Evolutionary conservation across 1,284 basidiomycete species (phyloP).

Genomic region (Calocybe gambosa): DNA sequence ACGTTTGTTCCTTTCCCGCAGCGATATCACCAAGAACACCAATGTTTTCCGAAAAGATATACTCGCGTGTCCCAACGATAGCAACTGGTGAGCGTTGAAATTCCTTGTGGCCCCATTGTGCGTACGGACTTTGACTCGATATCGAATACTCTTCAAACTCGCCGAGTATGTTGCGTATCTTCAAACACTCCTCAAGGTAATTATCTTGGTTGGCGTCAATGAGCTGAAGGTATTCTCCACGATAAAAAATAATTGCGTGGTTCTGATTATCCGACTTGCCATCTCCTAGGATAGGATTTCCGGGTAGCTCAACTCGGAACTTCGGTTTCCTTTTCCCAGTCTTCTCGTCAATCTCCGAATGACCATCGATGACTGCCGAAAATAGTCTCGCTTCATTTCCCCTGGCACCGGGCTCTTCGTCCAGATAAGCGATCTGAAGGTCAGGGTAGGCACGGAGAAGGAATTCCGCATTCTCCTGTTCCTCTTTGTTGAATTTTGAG

Average conservation of each 20-base stretch:
- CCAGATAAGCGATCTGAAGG: slow-evolving; percentile 96
- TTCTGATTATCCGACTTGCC: slow-evolving; percentile 99
- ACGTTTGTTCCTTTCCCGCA: slow-evolving; percentile 99
- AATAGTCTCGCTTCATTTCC: slow-evolving; percentile 89
- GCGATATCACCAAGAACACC: slow-evolving; percentile 99
- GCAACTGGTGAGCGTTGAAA: slow-evolving; percentile 91
- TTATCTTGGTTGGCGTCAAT: slow-evolving; percentile 99
- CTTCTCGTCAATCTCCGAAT: slow-evolving; percentile 90
- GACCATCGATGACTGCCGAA: slow-evolving; percentile 94
- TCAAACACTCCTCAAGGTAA: slow-evolving; percentile 98
- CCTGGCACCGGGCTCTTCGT: slow-evolving; percentile 89
- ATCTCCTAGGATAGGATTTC: slow-evolving; percentile 99
- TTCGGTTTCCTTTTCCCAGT: slow-evolving; percentile 93
- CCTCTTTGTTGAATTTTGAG: slow-evolving; percentile 99
- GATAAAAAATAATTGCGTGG: slow-evolving; percentile 98
- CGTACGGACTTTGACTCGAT: slow-evolving; percentile 92
- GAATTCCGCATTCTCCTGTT: slow-evolving; percentile 98
- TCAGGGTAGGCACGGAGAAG: slow-evolving; percentile 97
- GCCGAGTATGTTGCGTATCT: slow-evolving; percentile 95
- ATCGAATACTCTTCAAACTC: slow-evolving; percentile 96
- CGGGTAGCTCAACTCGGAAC: slow-evolving; percentile 96
- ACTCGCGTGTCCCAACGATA: slow-evolving; percentile 98
- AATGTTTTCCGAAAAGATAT: slow-evolving; percentile 99
- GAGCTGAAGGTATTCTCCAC: slow-evolving; percentile 97
- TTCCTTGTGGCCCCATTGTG: slow-evolving; percentile 88